Percentiles rank a stretch among this genome's conserved stretches.
Conservation (phyloP, 2,329 filamentous ascomycete genomes). For the Metarhizium humberi region DNA sequence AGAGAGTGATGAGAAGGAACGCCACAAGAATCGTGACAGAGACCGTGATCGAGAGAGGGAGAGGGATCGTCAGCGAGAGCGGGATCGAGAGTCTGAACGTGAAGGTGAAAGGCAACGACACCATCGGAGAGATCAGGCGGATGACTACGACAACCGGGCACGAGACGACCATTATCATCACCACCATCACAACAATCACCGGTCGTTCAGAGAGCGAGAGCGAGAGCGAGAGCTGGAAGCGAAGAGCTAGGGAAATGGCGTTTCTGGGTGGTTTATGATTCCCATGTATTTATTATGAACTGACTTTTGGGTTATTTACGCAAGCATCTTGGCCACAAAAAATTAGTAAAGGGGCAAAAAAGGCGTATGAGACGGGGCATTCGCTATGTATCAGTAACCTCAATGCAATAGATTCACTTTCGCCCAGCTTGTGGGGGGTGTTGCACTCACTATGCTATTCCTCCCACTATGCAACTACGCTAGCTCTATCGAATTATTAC, state of each 20-base stretch:
- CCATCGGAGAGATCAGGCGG: conserved; percentile 12
- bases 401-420: no score
- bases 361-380: no score
- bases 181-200: conserved; percentile 10
- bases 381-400: no score
- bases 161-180: conserved; percentile 8
- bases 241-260: background rate
- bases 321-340: no score
- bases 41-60: background rate
- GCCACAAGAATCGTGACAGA: conserved; percentile 2
- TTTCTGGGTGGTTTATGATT: background rate
- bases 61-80: conserved; percentile 1
- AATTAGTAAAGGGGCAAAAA: no score
- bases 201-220: conserved; percentile 13
- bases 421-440: no score
- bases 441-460: no score
- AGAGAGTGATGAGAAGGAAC: conserved; percentile 1
- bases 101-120: conserved; percentile 13
- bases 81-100: conserved; percentile 5
- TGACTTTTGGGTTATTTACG: background rate
- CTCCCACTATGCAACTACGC: no score
- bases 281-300: background rate
- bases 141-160: conserved; percentile 10
- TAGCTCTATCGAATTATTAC: no score
- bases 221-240: conserved; percentile 7